Evolutionary conservation across 768 basidiomycete genomes (phyloP), one percentile per base, ranked within the genome.

Genomic region (Mycena amicta): DNA sequence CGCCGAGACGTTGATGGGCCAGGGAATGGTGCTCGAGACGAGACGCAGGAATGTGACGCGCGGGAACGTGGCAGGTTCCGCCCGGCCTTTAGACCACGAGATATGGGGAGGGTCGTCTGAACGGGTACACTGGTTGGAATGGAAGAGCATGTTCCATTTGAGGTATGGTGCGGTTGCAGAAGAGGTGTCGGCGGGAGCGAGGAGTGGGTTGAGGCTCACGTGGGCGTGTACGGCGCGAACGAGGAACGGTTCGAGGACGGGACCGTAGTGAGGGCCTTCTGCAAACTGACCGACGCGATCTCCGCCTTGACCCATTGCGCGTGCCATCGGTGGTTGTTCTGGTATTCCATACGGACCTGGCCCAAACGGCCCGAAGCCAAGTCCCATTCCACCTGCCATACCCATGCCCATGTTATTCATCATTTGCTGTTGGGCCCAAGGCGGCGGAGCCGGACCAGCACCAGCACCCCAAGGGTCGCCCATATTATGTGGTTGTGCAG

Each of bases 91-190:
- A 3, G 82, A 76, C 90, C 90, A 92, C 0, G 89, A 89, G 23
- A 83, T 75, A 39, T 80, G 77, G 2, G 74, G 60, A 3, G 80
- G 76, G 56, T 90, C 90, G n/a, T 75, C 78, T 3, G 86, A 88
- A 56, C 85, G 82, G 63, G 82, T 82, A 53, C 85, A 84, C 57
- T 83, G 78, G 39, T 77, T 81, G 5, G 87, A 80, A 5, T 76
- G 74, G 68, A 85, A 89, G 40, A 88, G 78, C 85, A 92, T 88
- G 71, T 89, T 88, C 88, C 89, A 91, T 47, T 80, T 83, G 43
- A 92, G 73, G 67, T 83, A 82, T 4, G 80, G 78, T 26, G 81
- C 78, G 3, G 70, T 68, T 8, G 77, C 76, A 12, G 47, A 49
- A n/a, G 47, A 26, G 0, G 79, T 70, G 59, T 70, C 74, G 40